Conservation (phyloP, 306 rosid genomes). For the Rosa persica region DNA sequence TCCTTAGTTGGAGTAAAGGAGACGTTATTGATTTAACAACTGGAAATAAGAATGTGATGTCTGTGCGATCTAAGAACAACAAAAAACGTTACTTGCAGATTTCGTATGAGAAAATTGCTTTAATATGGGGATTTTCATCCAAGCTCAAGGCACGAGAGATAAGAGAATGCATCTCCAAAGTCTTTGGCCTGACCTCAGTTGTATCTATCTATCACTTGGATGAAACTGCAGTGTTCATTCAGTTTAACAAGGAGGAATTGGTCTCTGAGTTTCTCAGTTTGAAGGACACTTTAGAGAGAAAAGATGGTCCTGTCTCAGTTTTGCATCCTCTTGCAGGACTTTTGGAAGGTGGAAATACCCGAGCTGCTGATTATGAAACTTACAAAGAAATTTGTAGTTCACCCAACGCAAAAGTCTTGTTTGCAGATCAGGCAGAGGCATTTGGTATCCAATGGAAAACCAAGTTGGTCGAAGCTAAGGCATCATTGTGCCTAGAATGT, state of each 20-base stretch:
- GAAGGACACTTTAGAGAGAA: conserved; percentile 67
- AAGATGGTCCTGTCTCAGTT: conserved; percentile 53
- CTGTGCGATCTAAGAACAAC: conserved; percentile 32
- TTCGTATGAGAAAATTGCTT: conserved; percentile 60
- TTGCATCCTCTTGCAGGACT: conserved; percentile 70
- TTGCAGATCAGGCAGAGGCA: conserved; percentile 81
- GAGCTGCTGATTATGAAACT: conserved; percentile 68
- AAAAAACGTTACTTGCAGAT: conserved; percentile 47
- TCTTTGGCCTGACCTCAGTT: conserved; percentile 55
- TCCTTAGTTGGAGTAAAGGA: conserved; percentile 74
- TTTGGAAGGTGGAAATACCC: conserved; percentile 67
- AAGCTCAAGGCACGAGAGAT: conserved; percentile 61
- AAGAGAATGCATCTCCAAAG: conserved; percentile 61
- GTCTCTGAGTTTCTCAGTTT: conserved; percentile 67
- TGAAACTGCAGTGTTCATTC: conserved; percentile 67
- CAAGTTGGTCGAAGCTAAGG: conserved; percentile 37
- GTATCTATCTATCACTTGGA: conserved; percentile 70
- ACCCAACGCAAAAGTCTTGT: conserved; percentile 49
- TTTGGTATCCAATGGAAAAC: conserved; percentile 52
- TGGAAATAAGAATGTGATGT: conserved; percentile 44
- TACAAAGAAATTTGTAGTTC: conserved; percentile 74
- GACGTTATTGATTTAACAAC: conserved; percentile 75
- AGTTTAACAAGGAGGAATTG: conserved; percentile 52
- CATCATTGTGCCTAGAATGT: conserved; percentile 21
- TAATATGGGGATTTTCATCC: conserved; percentile 76